phyloP scores from a whole-genome alignment of 257 asterid species.

The Cruciata laevipes region DNA sequence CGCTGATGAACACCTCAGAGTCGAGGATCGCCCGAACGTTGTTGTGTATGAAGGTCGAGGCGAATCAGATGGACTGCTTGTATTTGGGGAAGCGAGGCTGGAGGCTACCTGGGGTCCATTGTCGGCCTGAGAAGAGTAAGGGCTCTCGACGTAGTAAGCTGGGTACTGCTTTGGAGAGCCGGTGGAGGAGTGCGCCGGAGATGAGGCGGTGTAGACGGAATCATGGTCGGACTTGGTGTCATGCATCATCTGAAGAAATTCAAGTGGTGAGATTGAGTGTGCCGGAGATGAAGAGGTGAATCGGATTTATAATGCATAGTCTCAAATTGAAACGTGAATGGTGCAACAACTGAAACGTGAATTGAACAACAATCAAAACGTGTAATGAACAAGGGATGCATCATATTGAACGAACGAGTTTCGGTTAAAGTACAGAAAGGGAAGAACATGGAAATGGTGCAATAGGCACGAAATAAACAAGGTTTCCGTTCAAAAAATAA shows the following conservation, averaged over 20 bases:
- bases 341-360: background rate
- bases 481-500: background rate
- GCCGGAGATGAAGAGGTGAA: conserved; percentile 34
- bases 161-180: conserved; percentile 22
- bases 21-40: conserved; percentile 18
- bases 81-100: conserved; percentile 15
- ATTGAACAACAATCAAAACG: background rate
- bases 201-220: background rate
- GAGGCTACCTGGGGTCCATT: conserved; percentile 35
- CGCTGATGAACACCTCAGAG: conserved; percentile 40
- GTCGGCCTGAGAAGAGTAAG: conserved; percentile 47
- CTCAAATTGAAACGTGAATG: background rate
- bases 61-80: conserved; percentile 36
- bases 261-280: conserved; percentile 20
- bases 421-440: background rate
- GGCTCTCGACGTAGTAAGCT: conserved; percentile 56
- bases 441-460: no score
- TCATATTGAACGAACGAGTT: no score
- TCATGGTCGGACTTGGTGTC: conserved; percentile 8
- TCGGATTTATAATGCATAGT: conserved; percentile 34
- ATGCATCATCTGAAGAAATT: background rate
- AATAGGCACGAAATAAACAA: background rate
- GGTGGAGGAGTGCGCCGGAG: background rate
- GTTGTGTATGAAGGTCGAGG: conserved; percentile 30
- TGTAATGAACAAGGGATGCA: background rate